Percentiles rank a stretch among this genome's conserved stretches.
These are phyloP conservation scores for Mucor velutinosus DNA, from an alignment of 371 early-diverging fungal genomes.

Conservation along the genomic window DNA sequence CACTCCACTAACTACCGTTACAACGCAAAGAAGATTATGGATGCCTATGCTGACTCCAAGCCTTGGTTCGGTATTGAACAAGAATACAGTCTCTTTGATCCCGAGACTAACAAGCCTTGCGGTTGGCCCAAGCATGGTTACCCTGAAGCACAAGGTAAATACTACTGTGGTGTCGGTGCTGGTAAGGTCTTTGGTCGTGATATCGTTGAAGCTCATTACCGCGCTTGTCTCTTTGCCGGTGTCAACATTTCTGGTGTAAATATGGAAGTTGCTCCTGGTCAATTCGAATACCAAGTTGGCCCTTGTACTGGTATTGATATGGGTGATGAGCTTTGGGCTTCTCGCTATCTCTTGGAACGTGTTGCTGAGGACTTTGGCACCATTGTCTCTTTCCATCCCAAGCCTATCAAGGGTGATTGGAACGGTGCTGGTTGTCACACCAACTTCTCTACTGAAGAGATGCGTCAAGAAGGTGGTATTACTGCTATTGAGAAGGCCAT, in stretches of 20 bases:
- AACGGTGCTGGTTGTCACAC: constrained; percentile 60
- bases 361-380: constrained; percentile 65
- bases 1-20: constrained; percentile 60
- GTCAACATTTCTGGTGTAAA: constrained; percentile 59
- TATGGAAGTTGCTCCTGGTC: constrained; percentile 63
- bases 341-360: constrained; percentile 59
- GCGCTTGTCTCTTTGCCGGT: constrained; percentile 61
- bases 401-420: constrained; percentile 65
- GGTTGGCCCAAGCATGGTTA: constrained; percentile 66
- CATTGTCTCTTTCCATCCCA: constrained; percentile 57
- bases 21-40: constrained; percentile 49
- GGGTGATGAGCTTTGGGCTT: constrained; percentile 62
- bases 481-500: constrained; percentile 59
- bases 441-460: constrained; percentile 62
- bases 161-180: constrained; percentile 62
- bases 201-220: constrained; percentile 66
- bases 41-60: constrained; percentile 38
- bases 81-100: constrained; percentile 62
- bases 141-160: constrained; percentile 63
- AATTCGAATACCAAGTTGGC: constrained; percentile 66
- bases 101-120: constrained; percentile 50
- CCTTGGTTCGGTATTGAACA: constrained; percentile 73
- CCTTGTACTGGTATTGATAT: constrained; percentile 61
- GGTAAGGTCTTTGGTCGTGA: constrained; percentile 59
- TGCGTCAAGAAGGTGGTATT: constrained; percentile 62